Evolutionary conservation across 441 rosid genomes (phyloP).

Genomic region (Populus hybrid): DNA sequence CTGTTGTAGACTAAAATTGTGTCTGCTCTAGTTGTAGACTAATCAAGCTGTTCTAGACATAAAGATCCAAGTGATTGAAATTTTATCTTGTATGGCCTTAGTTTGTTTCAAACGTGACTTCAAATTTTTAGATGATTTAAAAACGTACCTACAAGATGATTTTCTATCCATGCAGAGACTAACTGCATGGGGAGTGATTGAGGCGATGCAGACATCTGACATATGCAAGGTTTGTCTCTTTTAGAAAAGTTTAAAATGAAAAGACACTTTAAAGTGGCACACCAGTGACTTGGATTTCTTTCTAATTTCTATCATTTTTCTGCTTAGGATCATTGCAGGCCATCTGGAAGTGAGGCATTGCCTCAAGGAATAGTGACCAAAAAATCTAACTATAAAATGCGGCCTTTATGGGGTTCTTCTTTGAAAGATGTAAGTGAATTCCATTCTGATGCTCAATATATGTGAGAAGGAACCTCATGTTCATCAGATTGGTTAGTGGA

Average conservation of each 20-base stretch:
- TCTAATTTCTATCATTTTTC: slow-evolving; percentile 11
- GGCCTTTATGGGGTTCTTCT: slow-evolving; percentile 52
- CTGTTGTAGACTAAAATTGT: not conserved
- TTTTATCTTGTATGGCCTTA: not conserved
- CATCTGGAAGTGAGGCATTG: slow-evolving; percentile 56
- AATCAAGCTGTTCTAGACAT: not conserved
- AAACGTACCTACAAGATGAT: not conserved
- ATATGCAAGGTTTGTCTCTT: slow-evolving; percentile 56
- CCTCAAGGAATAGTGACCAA: slow-evolving; percentile 65
- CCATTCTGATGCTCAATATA: not conserved
- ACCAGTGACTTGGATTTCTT: not conserved
- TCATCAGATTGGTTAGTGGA: not conserved
- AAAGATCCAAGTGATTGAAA: not conserved
- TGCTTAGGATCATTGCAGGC: slow-evolving; percentile 40
- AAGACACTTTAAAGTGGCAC: not conserved
- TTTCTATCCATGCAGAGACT: slow-evolving; percentile 48
- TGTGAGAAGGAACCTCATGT: not conserved
- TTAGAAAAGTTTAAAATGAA: not conserved
- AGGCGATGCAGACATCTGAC: slow-evolving; percentile 26
- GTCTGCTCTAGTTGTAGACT: not conserved
- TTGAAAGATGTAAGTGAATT: slow-evolving; percentile 31
- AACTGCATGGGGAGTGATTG: slow-evolving; percentile 39
- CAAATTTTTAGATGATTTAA: not conserved
- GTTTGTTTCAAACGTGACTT: not conserved
- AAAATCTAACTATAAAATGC: slow-evolving; percentile 67